Conservation (phyloP, 2,329 filamentous ascomycete genomes). For the Coniochaeta hoffmannii region DNA sequence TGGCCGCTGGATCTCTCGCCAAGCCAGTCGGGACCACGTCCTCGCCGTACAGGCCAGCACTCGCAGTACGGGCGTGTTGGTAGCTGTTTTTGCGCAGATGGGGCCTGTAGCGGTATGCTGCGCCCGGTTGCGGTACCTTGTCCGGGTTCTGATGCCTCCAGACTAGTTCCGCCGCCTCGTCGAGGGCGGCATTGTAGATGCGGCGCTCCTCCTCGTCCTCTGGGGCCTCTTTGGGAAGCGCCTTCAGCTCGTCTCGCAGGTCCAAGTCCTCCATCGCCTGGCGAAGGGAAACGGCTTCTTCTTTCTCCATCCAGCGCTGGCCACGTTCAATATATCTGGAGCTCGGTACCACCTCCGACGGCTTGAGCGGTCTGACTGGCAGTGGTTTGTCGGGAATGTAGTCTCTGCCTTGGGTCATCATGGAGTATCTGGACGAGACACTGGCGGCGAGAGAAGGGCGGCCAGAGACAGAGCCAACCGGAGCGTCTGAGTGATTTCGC, state of each 20-base stretch:
- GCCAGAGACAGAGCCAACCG: constrained; percentile 16
- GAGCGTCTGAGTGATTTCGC: constrained; percentile 20
- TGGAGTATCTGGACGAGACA: constrained; percentile 43
- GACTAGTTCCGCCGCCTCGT: constrained; percentile 73
- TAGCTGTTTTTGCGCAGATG: constrained; percentile 67
- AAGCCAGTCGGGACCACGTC: constrained; percentile 39
- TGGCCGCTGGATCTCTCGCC: constrained; percentile 30
- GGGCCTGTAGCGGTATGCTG: constrained; percentile 59
- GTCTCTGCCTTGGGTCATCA: constrained; percentile 38
- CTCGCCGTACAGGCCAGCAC: constrained; percentile 41
- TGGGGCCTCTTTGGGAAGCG: constrained; percentile 10
- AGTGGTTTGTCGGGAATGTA: constrained; percentile 39
- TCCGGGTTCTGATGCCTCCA: constrained; percentile 64
- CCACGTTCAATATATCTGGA: constrained; percentile 67
- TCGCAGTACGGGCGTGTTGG: constrained; percentile 57
- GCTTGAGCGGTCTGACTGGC: constrained; percentile 36
- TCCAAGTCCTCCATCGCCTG: constrained; percentile 70
- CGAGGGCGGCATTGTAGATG: constrained; percentile 62
- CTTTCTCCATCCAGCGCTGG: constrained; percentile 72
- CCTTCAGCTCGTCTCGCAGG: constrained; percentile 30
- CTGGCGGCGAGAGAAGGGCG: constrained; percentile 38
- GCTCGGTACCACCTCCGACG: constrained; percentile 56
- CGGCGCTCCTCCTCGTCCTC: constrained; percentile 49
- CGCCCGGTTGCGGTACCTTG: constrained; percentile 47
- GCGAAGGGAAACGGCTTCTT: constrained; percentile 63